Evolutionary conservation across 768 basidiomycete genomes (phyloP), one percentile per base, ranked within the genome.

Genomic region (Epithele typhae): DNA sequence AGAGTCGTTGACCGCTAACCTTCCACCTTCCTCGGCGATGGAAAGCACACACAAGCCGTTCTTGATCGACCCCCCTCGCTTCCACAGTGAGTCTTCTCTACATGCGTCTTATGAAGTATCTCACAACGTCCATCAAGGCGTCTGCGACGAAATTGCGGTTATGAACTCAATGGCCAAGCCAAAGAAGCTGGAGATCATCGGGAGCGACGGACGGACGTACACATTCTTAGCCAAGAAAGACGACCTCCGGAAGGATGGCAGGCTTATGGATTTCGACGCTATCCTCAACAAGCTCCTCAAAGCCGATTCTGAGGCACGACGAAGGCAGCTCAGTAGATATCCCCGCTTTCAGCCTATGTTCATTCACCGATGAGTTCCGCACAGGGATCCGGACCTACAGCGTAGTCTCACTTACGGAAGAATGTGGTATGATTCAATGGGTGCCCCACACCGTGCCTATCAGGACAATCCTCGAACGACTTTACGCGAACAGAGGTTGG

Each of bases 371-470:
- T 43, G 43, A 22, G 18, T 34, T 22, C 9, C 46, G 12, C 11
- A 3, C 50, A 94, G 95, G 87, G 61, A 92, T 99, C 48, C 82
- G 95, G 21, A 98, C 96, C 2, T 99, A 98, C 59, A 90, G 92
- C n/a, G 92, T 98, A n/a, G 86, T 96, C 22, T 91, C 94, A 5
- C 74, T 99, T 52, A 97, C 96, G 60, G 95, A 98, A 56, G 92
- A 95, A 54, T 97, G 94, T 59, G 96, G 96, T 0, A 81, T 98
- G 40, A 92, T 98, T 46, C 92, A 99, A 80, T 99, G 96, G 96
- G 96, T 99, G 3, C 89, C 87, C 0, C 87, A 98, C 62, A 96
- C 94, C 1, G 74, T 81, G 22, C 87, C 92, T 1, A 66, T 97
- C 30, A 84, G 95, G 23, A 76, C 78, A 1, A 77, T 97, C 36